Evolutionary conservation across 1,284 basidiomycete species (phyloP), one percentile per base, ranked within the genome.

Genomic region (Cerrena zonata): DNA sequence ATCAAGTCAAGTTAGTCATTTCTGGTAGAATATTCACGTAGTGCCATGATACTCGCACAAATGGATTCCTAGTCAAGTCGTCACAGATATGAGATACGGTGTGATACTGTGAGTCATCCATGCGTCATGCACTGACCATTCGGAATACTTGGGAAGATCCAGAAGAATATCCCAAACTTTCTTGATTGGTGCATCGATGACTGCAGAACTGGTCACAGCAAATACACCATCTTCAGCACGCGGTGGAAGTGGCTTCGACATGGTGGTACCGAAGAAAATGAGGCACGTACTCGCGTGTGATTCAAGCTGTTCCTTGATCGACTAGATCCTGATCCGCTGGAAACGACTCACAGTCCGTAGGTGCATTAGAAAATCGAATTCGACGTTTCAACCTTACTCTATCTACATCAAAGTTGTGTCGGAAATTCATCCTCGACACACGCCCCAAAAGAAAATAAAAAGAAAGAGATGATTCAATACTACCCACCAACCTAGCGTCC

Each of bases 61-160:
- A 86, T 2, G 84, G 72, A 57, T 86, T 86, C 85, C 84, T 86
- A 27, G n/a, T n/a, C 30, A 34, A 34, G 15, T 15, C 30, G 30
- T 36, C 10, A 36, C 11, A 36, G 11, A 11, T 36, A 10, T 36
- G 34, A n/a, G n/a, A n/a, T n/a, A n/a, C n/a, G n/a, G n/a, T n/a
- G n/a, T n/a, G n/a, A n/a, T n/a, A n/a, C n/a, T n/a, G n/a, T n/a
- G 24, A 24, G 44, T 26, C 23, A 55, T 5, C 19, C 19, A 18
- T 10, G 13, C n/a, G 19, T 22, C 34, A 50, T 41, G 7, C 11
- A 46, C 58, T 26, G 25, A 77, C 80, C 80, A 82, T 64, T 80
- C 68, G n/a, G 68, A 64, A 58, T 80, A 80, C 3, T 69, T 69
- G 4, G 65, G 59, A 53, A 80, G 77, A 60, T 79, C 74, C 21